Conservation (phyloP, 148 eudicot species). For the Fagopyrum tataricum region DNA sequence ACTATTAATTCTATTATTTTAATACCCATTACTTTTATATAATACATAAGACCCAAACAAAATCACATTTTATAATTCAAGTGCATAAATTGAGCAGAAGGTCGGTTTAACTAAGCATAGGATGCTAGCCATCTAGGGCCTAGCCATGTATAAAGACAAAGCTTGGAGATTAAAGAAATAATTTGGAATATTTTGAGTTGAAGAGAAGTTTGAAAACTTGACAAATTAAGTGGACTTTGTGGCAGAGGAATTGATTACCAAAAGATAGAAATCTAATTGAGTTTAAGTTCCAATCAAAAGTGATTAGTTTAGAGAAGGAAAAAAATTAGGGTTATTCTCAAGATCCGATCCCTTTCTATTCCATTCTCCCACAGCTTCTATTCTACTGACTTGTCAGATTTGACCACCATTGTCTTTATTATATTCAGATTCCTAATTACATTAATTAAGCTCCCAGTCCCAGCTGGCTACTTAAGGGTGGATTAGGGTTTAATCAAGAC, state of each 20-base stretch:
- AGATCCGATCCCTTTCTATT: conserved; percentile 35
- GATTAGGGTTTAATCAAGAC: not conserved
- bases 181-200: conserved; percentile 7
- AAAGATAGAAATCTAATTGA: not conserved
- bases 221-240: not conserved
- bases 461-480: not conserved
- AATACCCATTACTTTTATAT: too few relatives aligned
- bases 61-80: not conserved
- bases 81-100: not conserved
- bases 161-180: not conserved
- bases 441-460: not conserved
- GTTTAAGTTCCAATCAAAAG: not conserved
- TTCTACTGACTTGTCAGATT: conserved; percentile 52
- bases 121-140: not conserved
- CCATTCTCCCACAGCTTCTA: conserved; percentile 37
- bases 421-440: conserved; percentile 6
- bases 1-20: too few relatives aligned
- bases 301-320: conserved; percentile 2
- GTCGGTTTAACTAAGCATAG: not conserved
- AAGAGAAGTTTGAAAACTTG: conserved; percentile 1
- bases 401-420: conserved; percentile 9
- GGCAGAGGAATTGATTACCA: conserved; percentile 8
- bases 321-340: conserved; percentile 8
- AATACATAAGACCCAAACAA: too few relatives aligned
- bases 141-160: not conserved